Evolutionary conservation across 2,329 filamentous ascomycete genomes (phyloP).

Genomic region (Colletotrichum cereale): DNA sequence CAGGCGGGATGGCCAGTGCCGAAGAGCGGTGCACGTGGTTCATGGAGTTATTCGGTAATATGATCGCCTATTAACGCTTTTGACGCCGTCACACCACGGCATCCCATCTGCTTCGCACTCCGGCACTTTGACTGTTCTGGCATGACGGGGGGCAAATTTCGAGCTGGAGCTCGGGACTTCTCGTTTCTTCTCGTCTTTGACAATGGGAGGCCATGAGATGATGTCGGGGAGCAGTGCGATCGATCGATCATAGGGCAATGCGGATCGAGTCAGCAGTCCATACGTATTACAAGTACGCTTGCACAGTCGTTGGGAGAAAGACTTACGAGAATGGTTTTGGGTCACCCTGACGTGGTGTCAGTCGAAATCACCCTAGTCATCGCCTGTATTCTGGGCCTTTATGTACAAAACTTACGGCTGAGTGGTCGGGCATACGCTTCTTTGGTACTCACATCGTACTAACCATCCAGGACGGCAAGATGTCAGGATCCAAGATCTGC

Average conservation of each 20-base stretch:
- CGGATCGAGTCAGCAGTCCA: constrained; percentile 3
- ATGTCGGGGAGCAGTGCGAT: background rate
- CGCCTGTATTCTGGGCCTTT: background rate
- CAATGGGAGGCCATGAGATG: background rate
- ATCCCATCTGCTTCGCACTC: constrained; percentile 6
- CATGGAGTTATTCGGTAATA: background rate
- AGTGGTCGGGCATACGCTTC: background rate
- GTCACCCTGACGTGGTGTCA: background rate
- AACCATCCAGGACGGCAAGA: background rate
- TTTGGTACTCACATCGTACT: background rate
- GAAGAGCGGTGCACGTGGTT: background rate
- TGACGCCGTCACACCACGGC: background rate
- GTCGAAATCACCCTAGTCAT: background rate
- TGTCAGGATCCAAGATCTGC: background rate
- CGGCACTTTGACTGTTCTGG: background rate
- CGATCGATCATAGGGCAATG: background rate
- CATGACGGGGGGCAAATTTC: background rate
- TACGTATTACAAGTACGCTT: constrained; percentile 6
- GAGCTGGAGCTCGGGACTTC: background rate
- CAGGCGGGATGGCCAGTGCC: background rate
- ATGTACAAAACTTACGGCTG: background rate
- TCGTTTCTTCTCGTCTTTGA: background rate
- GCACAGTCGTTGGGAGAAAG: background rate
- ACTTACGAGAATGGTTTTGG: background rate
- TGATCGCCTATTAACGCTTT: constrained; percentile 11